These are phyloP conservation scores for Talaromyces sp. DNA, from an alignment of 2,329 filamentous ascomycete species.

Conservation along the genomic window DNA sequence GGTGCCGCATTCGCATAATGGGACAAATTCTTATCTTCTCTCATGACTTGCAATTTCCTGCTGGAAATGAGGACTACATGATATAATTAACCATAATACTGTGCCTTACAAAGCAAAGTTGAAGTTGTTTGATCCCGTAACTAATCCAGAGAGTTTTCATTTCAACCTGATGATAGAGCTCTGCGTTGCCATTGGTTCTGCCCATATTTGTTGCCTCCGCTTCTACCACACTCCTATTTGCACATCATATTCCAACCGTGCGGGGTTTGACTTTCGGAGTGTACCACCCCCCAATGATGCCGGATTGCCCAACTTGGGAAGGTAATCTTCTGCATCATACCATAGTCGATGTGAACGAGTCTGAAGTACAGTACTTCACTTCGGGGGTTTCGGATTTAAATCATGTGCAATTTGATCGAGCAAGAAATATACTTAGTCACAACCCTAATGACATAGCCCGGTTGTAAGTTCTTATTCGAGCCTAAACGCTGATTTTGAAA, in stretches of 20 bases:
- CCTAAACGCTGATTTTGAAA: not conserved
- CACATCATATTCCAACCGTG: not conserved
- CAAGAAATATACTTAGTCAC: not conserved
- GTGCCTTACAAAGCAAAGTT: not conserved
- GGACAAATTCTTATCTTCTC: too few relatives aligned
- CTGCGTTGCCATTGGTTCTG: not conserved
- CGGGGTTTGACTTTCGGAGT: constrained; percentile 3
- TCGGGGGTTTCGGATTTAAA: not conserved
- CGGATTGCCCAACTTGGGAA: not conserved
- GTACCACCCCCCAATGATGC: not conserved
- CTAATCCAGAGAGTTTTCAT: not conserved
- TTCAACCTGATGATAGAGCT: not conserved
- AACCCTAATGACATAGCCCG: not conserved
- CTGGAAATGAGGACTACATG: not conserved
- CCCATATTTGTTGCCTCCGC: not conserved
- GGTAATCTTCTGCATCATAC: not conserved
- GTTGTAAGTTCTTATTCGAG: not conserved
- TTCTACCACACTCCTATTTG: not conserved
- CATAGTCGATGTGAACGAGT: not conserved
- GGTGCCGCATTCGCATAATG: too few relatives aligned
- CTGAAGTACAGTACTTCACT: not conserved
- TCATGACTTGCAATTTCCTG: too few relatives aligned
- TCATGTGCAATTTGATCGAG: not conserved
- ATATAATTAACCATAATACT: not conserved
- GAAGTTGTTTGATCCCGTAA: not conserved